These are phyloP conservation scores for Sclerotinia nivalis DNA, from an alignment of 2,329 filamentous ascomycete species.

Conservation along the genomic window DNA sequence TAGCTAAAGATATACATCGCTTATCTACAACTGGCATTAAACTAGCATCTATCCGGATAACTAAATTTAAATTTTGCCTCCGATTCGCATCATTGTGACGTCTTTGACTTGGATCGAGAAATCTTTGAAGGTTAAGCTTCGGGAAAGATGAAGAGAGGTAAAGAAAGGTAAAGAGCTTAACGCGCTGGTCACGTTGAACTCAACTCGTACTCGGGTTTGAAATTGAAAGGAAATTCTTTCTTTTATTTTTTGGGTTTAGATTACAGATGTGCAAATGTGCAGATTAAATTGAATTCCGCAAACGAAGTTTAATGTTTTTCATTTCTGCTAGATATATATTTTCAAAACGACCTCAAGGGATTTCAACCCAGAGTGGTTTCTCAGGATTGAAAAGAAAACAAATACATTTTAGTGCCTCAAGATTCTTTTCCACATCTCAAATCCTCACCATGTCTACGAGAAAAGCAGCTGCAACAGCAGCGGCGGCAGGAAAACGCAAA, in stretches of 20 bases:
- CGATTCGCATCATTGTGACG: constrained; percentile 7
- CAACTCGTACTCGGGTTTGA: background rate
- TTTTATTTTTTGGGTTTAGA: background rate
- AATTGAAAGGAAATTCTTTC: background rate
- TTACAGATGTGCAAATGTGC: background rate
- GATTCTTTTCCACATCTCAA: background rate
- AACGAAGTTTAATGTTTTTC: background rate
- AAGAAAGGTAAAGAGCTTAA: background rate
- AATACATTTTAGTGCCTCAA: background rate
- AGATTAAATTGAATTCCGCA: background rate
- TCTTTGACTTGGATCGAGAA: constrained; percentile 11
- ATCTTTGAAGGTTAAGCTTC: background rate
- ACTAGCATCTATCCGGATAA: background rate
- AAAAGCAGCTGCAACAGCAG: constrained; percentile 26
- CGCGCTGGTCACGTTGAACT: background rate
- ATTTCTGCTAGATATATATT: background rate
- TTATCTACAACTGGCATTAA: background rate
- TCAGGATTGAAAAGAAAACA: background rate
- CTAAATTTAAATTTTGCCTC: background rate
- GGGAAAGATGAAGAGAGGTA: too few relatives aligned
- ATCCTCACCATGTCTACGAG: constrained; percentile 28
- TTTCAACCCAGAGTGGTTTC: too few relatives aligned
- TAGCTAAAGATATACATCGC: background rate
- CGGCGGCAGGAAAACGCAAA: constrained; percentile 34
- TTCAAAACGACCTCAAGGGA: background rate